These are phyloP conservation scores for Cucurbita argyrosperma DNA, from an alignment of 306 rosid species.

Conservation along the genomic window DNA sequence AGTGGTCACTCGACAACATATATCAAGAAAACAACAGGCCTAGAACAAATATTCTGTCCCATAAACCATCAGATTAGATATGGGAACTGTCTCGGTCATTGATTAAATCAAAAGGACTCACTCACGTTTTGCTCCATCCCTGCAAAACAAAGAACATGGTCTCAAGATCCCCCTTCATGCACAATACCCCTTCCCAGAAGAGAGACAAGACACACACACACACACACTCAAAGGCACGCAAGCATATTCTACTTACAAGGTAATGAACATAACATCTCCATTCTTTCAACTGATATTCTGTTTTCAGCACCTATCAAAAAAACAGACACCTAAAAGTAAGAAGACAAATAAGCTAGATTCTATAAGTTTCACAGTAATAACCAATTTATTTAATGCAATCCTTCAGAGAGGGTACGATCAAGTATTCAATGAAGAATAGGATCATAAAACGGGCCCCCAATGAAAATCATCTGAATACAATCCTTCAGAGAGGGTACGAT, in stretches of 20 bases:
- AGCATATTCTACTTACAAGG: constrained; percentile 27
- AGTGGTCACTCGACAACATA: not conserved
- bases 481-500: not conserved
- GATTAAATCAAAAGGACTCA: not conserved
- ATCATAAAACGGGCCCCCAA: not conserved
- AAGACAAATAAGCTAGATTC: not conserved
- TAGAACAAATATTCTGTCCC: not conserved
- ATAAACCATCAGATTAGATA: not conserved
- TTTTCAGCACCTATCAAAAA: constrained; percentile 33
- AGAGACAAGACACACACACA: not conserved
- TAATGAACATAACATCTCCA: constrained; percentile 63
- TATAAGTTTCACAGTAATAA: not conserved
- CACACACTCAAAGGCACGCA: not conserved
- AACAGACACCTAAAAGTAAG: not conserved
- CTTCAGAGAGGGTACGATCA: too few species aligned
- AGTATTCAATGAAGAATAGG: too few species aligned
- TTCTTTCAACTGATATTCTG: constrained; percentile 14
- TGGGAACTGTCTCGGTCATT: not conserved
- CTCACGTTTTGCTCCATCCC: constrained; percentile 89
- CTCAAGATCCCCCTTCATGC: not conserved
- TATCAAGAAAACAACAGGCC: not conserved
- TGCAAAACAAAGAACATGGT: constrained; percentile 20
- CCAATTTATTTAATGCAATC: not conserved
- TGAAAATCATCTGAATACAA: not conserved
- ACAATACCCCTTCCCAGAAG: not conserved